Base-by-base conservation (phyloP, 2,329 filamentous ascomycete species). In the Aspergillus amoenus region DNA sequence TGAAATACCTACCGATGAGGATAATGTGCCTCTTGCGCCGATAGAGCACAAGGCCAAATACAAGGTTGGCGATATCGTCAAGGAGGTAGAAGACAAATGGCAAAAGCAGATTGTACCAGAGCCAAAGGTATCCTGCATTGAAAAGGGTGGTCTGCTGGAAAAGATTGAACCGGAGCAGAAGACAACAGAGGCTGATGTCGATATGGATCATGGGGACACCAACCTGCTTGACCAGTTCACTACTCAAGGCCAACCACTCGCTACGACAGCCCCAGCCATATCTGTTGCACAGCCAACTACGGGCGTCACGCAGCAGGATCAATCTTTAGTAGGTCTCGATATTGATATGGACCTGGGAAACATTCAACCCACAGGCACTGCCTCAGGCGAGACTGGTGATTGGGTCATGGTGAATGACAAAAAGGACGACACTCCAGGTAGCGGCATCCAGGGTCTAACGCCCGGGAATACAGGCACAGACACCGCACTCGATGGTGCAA, bases 341-440 rank as follows among this genome's bases (percentile, higher is more conserved):
- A 65, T 75, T 11, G 76, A 79, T 37, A 74, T 84, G 58, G 81
- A 82, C 59, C 82, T 90, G 84, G 81, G 82, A 15, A 74, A 73
- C 34, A 61, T 58, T 24, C 67, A 67, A 32, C 70, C 74, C 41
- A 69, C 72, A 18, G 71, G 74, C 18, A 68, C 74, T 9, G 69
- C 70, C 41, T 70, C 72, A 13, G 80, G 79, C 17, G 79, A 82
- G 12, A 82, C 78, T 18, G 87, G 83, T 30, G 89, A 92, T 61
- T 92, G 89, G 89, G 86, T 91, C 3, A 87, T 92, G 56, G 84
- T 92, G 30, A 84, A 87, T 55, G 87, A 88, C 62, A 84, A 84
- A 46, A 76, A 76, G 41, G 80, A 76, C 64, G 64, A 61, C 74
- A 67, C 64, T 11, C 63, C 64, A 5, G 66, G 62, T 6, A 67